Evolutionary conservation across 805 yeast genomes (phyloP), one percentile per base, ranked within the genome.

Genomic region (Nakazawaea ishiwadae): DNA sequence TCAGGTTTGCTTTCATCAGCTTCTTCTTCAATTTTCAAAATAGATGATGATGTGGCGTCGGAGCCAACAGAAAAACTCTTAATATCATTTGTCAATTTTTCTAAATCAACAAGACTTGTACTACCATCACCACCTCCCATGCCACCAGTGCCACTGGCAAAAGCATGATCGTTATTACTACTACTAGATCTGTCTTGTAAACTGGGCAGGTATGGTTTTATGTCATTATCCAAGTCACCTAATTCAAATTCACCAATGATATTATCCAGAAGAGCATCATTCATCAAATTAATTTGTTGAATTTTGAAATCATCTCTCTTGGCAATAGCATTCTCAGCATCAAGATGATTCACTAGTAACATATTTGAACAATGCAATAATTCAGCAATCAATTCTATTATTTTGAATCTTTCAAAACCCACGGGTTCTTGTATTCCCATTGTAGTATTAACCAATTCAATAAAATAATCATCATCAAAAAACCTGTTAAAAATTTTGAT

Each of bases 361-460:
- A 93, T 93, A 63, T 93, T 93, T 17, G 96, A 88, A 56, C 99
- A 93, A 62, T 93, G 99, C 43, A 93, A 65, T 20, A 93, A 69
- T 57, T 93, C 99, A 0, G 99, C 99, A 28, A 93, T 76, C 44
- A 93, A 64, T 63, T 93, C 99, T 51, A 95, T 81, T 8, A 91
- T 74, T 55, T 89, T 86, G 63, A 93, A 90, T 45, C 90, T 71
- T 52, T 91, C 95, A 56, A 89, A 86, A 0, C 99, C 99, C 27
- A 93, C 65, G 0, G 93, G 89, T 50, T 79, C 82, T 2, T 44
- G 21, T 17, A 63, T 56, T 12, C 88, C 86, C 38, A 81, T 66
- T 19, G 88, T 79, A 42, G 84, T 83, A 27, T 62, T 62, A 65
- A 75, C 56, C 53, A 42, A 4, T 29, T 38, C 38, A 17, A 49